phyloP scores from a whole-genome alignment of 2,329 filamentous ascomycete species.

The Pezicula neosporulosa region DNA sequence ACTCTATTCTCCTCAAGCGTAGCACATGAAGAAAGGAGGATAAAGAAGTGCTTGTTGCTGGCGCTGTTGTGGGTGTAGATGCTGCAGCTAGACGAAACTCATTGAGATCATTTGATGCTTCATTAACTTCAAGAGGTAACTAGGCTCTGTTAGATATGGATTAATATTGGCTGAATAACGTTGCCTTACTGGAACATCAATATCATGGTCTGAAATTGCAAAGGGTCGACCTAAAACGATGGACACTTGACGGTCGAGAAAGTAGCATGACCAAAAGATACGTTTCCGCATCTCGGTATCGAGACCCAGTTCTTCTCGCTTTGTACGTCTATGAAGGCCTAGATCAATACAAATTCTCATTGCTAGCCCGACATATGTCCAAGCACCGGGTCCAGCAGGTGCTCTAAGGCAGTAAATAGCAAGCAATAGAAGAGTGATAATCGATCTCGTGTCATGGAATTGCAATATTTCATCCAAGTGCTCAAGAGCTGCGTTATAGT shows the following conservation, averaged over 20 bases:
- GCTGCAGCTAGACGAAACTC: background rate
- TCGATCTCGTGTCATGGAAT: constrained; percentile 4
- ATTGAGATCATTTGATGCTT: background rate
- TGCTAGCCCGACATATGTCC: background rate
- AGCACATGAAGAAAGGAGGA: background rate
- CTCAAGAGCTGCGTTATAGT: background rate
- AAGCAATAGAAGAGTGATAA: background rate
- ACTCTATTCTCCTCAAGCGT: background rate
- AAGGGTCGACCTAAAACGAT: background rate
- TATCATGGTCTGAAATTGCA: constrained; percentile 1
- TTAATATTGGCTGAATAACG: background rate
- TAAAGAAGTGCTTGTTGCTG: background rate
- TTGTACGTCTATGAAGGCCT: background rate
- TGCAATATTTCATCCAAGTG: constrained; percentile 3
- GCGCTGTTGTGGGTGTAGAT: background rate
- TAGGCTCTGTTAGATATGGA: background rate
- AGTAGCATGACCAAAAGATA: background rate
- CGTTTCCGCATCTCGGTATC: background rate
- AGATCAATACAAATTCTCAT: background rate
- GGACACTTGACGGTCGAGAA: background rate
- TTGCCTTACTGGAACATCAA: background rate
- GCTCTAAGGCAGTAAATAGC: background rate
- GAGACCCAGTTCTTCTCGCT: background rate
- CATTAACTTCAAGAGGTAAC: background rate
- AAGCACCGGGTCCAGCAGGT: background rate